phyloP scores from a whole-genome alignment of 2,329 filamentous ascomycete genomes.

The Penicillium sp. region DNA sequence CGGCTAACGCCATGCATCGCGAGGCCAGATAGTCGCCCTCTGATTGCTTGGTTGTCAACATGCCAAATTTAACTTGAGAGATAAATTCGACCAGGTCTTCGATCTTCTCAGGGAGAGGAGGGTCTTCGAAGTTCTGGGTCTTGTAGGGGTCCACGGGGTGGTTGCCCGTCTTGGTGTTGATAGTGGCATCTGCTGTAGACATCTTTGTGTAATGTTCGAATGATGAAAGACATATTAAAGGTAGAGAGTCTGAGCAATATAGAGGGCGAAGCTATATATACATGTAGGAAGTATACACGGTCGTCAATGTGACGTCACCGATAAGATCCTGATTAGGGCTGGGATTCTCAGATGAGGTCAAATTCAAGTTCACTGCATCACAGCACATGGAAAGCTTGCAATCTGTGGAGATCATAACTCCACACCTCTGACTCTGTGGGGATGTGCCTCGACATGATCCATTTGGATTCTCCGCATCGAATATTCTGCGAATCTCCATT shows the following conservation, averaged over 20 bases:
- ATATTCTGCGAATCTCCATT: neutral
- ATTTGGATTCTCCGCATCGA: neutral
- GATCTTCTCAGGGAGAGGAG: slow-evolving; percentile 70
- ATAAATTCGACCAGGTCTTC: slow-evolving; percentile 70
- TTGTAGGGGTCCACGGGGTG: slow-evolving; percentile 76
- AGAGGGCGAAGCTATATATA: slow-evolving; percentile 5
- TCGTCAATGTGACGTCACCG: slow-evolving; percentile 27
- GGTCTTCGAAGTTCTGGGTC: slow-evolving; percentile 70
- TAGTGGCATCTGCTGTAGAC: slow-evolving; percentile 28
- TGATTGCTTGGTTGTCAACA: slow-evolving; percentile 74
- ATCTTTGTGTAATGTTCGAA: slow-evolving; percentile 10
- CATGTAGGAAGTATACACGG: slow-evolving; percentile 7
- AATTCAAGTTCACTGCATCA: neutral
- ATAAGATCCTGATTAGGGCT: slow-evolving; percentile 16
- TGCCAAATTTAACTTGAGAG: slow-evolving; percentile 73
- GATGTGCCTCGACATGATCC: too few relatives aligned
- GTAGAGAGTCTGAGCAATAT: neutral
- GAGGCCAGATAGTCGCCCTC: slow-evolving; percentile 67
- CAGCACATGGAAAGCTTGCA: neutral
- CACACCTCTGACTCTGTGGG: neutral
- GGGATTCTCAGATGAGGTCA: neutral
- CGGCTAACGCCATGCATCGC: slow-evolving; percentile 82
- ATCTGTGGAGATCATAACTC: neutral
- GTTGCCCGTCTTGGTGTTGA: slow-evolving; percentile 60
- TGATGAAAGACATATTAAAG: neutral